Evolutionary conservation across 139 green algal genomes (phyloP), one percentile per base, ranked within the genome.

Genomic region (Chlorella sp.): DNA sequence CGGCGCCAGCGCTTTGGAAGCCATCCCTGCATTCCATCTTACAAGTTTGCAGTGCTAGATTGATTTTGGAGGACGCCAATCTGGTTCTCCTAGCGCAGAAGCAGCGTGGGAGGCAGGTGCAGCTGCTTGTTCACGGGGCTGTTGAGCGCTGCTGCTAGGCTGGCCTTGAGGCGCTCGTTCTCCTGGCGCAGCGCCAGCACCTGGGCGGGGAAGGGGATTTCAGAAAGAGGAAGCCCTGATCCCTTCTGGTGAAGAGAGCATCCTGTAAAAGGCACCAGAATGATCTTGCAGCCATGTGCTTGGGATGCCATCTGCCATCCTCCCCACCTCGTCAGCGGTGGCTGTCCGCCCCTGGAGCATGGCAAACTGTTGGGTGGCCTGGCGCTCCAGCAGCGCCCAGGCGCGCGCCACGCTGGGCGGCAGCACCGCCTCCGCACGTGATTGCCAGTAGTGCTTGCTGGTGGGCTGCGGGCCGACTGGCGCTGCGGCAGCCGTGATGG

Each of bases 361-460:
- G 23, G 56, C 56, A 44, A 80, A 41, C 34, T 39, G 69, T 13
- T 39, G 11, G 26, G 23, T 44, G 5, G 55, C 51, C 81, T 86
- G 69, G 47, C 25, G 51, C 81, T 80, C 69, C 26, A 80, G 55
- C 56, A 86, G 20, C 26, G 11, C 36, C 81, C 81, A 86, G 56
- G 55, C 62, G 0, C 41, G 34, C 28, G 32, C 25, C 36, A 63
- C n/a, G 1, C 32, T 34, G 2, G 15, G 17, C 47, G 56, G 56
- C 36, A 73, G 56, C 69, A 56, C 26, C 2, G 56, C 69, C 2
- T 80, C 70, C 16, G 38, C 69, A 1, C 36, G 39, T 11, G n/a
- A 28, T 36, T 69, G 56, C 81, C 81, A 86, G 69, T 86, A 86
- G 34, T 69, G 55, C 51, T 60, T 69, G 80, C 80, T 79, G 68